Percentiles rank a stretch among this genome's conserved stretches.
Conservation (phyloP, 2,329 filamentous ascomycete genomes). For the Apiospora marii region DNA sequence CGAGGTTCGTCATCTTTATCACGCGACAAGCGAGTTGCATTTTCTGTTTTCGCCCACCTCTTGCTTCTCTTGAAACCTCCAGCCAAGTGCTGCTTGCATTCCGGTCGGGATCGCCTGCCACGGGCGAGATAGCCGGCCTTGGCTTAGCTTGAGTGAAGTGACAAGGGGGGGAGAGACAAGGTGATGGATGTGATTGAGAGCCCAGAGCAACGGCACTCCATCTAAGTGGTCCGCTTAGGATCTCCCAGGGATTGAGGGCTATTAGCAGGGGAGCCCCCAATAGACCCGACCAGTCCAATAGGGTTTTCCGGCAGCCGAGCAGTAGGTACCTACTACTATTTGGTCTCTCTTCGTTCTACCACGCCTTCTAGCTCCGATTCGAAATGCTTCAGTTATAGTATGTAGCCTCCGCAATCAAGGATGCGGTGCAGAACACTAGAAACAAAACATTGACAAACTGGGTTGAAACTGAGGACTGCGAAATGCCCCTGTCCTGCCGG, state of each 20-base stretch:
- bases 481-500: not conserved
- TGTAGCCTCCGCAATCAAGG: not conserved
- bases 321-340: too few relatives aligned
- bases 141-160: not conserved
- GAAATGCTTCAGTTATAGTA: not conserved
- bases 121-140: slow-evolving; percentile 14
- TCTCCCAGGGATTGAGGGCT: not conserved
- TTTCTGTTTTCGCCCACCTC: not conserved
- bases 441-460: not conserved
- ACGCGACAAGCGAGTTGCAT: not conserved
- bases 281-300: not conserved
- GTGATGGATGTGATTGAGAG: not conserved
- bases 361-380: not conserved
- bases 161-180: not conserved
- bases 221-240: slow-evolving; percentile 1
- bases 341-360: not conserved
- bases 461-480: not conserved
- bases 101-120: not conserved
- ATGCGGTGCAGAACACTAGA: not conserved
- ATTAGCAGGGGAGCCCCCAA: not conserved
- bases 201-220: not conserved
- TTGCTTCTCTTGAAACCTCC: not conserved
- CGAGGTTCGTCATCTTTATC: not conserved
- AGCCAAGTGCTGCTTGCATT: not conserved
- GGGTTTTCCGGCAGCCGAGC: not conserved